Percentiles rank a stretch among this genome's conserved stretches.
These are phyloP conservation scores for Polygonum maritimum DNA, from an alignment of 148 eudicot species.

Conservation along the genomic window DNA sequence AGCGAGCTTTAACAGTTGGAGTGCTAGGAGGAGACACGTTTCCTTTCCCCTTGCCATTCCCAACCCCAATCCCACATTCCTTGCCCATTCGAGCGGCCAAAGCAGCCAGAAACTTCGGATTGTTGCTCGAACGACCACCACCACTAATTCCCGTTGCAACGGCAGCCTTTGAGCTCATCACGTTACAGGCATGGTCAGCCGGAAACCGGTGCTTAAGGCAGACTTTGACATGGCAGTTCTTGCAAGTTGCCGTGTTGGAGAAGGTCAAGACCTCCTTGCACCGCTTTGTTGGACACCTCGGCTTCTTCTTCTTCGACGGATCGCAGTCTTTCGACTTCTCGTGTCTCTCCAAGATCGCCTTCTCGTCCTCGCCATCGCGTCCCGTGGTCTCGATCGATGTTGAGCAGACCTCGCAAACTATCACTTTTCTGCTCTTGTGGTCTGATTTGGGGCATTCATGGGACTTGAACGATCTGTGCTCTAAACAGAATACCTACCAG, in stretches of 20 bases:
- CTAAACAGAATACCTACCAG: conserved; percentile 61
- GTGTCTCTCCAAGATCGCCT: conserved; percentile 39
- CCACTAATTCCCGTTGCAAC: background rate
- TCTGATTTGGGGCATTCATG: conserved; percentile 71
- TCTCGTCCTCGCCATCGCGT: conserved; percentile 36
- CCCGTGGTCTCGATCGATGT: conserved; percentile 65
- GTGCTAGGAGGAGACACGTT: conserved; percentile 23
- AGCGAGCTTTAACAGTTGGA: conserved; percentile 51
- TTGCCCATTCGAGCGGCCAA: conserved; percentile 42
- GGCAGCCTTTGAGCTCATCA: conserved; percentile 5
- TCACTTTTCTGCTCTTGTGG: conserved; percentile 50
- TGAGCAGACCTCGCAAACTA: conserved; percentile 63
- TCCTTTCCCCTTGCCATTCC: conserved; percentile 8
- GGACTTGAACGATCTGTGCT: conserved; percentile 63
- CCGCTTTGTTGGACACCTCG: conserved; percentile 48
- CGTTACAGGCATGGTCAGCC: conserved; percentile 47
- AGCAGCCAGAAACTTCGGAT: conserved; percentile 43
- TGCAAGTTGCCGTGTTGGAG: conserved; percentile 61
- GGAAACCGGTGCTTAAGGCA: conserved; percentile 81
- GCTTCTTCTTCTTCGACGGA: conserved; percentile 70
- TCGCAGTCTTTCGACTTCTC: conserved; percentile 65
- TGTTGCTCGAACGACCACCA: conserved; percentile 12
- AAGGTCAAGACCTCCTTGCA: conserved; percentile 63
- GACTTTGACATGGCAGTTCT: conserved; percentile 40
- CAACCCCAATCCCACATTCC: conserved; percentile 35